A percentile compares a stretch with the other conserved stretches of the same genome.
These are phyloP conservation scores for Suhomyces maxii DNA, from an alignment of 1,139 yeast genomes.

Conservation along the genomic window DNA sequence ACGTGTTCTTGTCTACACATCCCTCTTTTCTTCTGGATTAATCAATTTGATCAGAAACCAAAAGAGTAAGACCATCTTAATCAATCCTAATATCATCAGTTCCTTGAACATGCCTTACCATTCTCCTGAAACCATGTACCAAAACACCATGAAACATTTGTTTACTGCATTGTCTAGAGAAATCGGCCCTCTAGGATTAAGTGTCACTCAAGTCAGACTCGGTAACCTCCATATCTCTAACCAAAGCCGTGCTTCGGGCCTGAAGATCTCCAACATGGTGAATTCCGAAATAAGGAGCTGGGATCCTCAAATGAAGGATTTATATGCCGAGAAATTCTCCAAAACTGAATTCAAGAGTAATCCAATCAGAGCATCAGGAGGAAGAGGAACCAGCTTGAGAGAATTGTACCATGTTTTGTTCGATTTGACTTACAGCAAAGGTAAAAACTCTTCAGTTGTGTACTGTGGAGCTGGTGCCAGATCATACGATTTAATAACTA, in stretches of 20 bases:
- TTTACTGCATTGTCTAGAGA: conserved; percentile 45
- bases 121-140: conserved; percentile 48
- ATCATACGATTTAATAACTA: conserved; percentile 37
- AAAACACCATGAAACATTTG: conserved; percentile 34
- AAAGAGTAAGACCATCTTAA: conserved; percentile 43
- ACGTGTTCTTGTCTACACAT: conserved; percentile 47
- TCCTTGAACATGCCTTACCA: conserved; percentile 48
- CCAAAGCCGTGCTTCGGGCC: conserved; percentile 24
- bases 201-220: conserved; percentile 46
- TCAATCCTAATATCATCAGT: conserved; percentile 46
- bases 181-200: conserved; percentile 39
- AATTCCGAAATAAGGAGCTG: conserved; percentile 44
- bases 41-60: conserved; percentile 53
- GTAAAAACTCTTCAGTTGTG: conserved; percentile 31
- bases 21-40: conserved; percentile 57
- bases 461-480: conserved; percentile 57
- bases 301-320: conserved; percentile 37
- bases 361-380: conserved; percentile 36
- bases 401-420: conserved; percentile 55
- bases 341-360: conserved; percentile 33
- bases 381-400: conserved; percentile 42
- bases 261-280: conserved; percentile 32
- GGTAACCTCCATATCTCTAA: conserved; percentile 49
- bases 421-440: conserved; percentile 47
- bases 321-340: conserved; percentile 39